phyloP scores from a whole-genome alignment of 2,329 filamentous ascomycete species.

The Dactylellina drechsleri region DNA sequence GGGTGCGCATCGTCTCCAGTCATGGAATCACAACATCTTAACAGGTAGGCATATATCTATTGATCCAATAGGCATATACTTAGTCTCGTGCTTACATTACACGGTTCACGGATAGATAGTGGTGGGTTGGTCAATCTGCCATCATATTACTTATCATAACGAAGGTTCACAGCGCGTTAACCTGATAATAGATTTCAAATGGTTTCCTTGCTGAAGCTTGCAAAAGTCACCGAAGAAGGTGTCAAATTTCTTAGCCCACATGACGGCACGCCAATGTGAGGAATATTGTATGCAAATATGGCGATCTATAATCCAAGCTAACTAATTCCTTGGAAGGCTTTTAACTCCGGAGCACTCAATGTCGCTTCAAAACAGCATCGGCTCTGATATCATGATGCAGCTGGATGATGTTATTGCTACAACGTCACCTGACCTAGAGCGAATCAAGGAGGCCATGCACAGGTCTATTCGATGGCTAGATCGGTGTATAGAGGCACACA shows the following conservation, averaged over 20 bases:
- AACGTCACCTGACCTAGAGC: constrained; percentile 84
- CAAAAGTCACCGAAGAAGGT: constrained; percentile 92
- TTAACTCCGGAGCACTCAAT: constrained; percentile 98
- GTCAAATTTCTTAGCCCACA: constrained; percentile 96
- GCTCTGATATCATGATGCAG: constrained; percentile 99
- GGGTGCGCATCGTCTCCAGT: constrained; percentile 92
- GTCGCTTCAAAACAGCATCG: constrained; percentile 93
- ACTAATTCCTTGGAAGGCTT: constrained; percentile 66
- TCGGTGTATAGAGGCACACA: constrained; percentile 89
- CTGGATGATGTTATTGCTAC: constrained; percentile 97
- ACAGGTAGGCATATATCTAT: constrained; percentile 68
- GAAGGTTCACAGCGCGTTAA: neutral
- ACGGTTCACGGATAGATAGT: constrained; percentile 65
- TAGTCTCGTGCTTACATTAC: constrained; percentile 11
- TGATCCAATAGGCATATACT: constrained; percentile 29
- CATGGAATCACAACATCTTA: constrained; percentile 94
- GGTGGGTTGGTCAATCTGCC: constrained; percentile 68
- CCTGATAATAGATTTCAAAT: constrained; percentile 82
- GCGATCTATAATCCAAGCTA: neutral
- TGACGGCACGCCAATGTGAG: constrained; percentile 86
- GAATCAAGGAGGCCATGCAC: constrained; percentile 95
- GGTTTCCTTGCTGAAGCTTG: constrained; percentile 93
- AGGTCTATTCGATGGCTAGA: constrained; percentile 95
- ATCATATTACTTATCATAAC: constrained; percentile 30
- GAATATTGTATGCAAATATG: neutral